Evolutionary conservation across 768 basidiomycete genomes (phyloP), one percentile per base, ranked within the genome.

Genomic region (Tricholoma furcatifolium): DNA sequence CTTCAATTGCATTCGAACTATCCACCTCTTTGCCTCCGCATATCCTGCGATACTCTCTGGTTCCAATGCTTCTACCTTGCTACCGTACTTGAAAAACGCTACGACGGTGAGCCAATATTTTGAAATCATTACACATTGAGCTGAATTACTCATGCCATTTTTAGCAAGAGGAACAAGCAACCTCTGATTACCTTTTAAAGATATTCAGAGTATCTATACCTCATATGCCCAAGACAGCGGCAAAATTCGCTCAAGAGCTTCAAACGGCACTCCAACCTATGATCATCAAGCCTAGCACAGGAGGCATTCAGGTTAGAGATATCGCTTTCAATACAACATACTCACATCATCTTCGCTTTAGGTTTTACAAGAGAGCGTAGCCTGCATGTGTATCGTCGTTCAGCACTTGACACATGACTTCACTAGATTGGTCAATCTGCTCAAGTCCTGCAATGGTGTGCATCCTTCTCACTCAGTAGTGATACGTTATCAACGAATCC

Each of bases 291-390:
- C 93, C 93, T 0, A 76, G 78, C 35, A 70, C 79, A 2, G 86
- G 85, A 11, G 84, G 87, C 21, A 72, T 88, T 8, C 74, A 80
- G 69, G 89, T 91, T 54, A 27, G 80, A 17, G 42, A 43, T 42
- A 17, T 38, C 15, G 23, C 10, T 9, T 43, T n/a, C 43, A 3
- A 6, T n/a, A 17, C 24, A 18, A 7, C 34, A 24, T 10, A 2
- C 55, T 49, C 18, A 21, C 32, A 43, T 49, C 6, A 57, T 44
- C 41, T 32, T 47, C 21, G 21, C 14, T 48, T 36, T 57, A 94
- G 88, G 85, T 88, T 18, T 68, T 98, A 30, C 93, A 95, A 72
- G 97, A 98, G 68, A 84, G 85, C 11, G 89, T 98, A 12, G 92
- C 92, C 0, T 98, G 95, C 59, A 85, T 96, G 74, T 96, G 94